Base-by-base conservation (phyloP, 495 filamentous ascomycete genomes). In the Paragyromitra xinjiangensis region DNA sequence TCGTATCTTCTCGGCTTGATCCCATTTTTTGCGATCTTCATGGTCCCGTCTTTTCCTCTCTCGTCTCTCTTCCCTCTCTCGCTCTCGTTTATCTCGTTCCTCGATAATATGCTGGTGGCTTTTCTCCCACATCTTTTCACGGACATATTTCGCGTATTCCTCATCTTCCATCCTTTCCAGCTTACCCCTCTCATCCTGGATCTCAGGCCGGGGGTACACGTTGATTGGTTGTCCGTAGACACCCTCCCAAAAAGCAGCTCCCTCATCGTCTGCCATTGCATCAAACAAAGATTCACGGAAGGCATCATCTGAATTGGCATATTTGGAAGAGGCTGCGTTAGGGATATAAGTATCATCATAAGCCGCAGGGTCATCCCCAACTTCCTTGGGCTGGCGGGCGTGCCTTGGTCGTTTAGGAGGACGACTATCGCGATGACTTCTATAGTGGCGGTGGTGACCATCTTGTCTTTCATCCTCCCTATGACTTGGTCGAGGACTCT, bases 201-300 rank as follows among this genome's bases (percentile, higher is more conserved):
- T 80, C 1, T 82, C 71, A 1, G 83, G 80, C 0, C 86, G 85
- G 1, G 88, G 81, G 75, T 92, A 94, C 3, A 82, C 87, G 79
- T 93, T 91, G 65, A 98, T 92, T 0, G 95, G 95, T 81, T 98
- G 94, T 14, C 94, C 94, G 84, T 97, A 99, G 63, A 98, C 93
- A 44, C 89, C 88, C 82, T 97, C 91, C 95, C 95, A 99, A 85
- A 93, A 98, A 44, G 89, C 89, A 53, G 95, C 95, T 48, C 95
- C 95, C 85, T 99, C 95, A 84, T 99, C 95, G 84, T 99, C 95
- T 50, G 94, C 96, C 83, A 99, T 90, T n/a, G 95, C 95, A 83
- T 99, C 95, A 86, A 98, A 97, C 61, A 98, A 90, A n/a, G 93
- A 95, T 85, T 97, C 93, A 34, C 93, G 91, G 84, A 99, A 99